Base-by-base conservation (phyloP, 2,329 filamentous ascomycete species). In the Colletotrichum graminicola region DNA sequence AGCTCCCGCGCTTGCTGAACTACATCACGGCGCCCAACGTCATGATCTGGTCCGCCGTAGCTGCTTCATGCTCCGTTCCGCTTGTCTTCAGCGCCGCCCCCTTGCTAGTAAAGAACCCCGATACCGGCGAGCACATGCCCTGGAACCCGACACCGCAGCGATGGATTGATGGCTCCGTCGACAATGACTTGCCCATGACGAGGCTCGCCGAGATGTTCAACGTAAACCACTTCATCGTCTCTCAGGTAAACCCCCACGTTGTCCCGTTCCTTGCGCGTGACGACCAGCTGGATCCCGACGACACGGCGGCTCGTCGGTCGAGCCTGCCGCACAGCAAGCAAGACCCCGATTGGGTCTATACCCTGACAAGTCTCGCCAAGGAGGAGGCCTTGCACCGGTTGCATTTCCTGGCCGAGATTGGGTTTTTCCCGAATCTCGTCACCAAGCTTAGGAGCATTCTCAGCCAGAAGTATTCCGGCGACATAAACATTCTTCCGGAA, bases 151-250 rank as follows among this genome's bases (percentile, higher is more conserved):
- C 92, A 4, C 92, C 93, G 36, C 93, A 94, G 78, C 90, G 90
- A 74, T 98, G 94, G 89, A 97, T 98, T 62, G 95, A 98, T 79
- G 95, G 95, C 1, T 98, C 95, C 0, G 94, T 98, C 29, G 94
- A 98, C 78, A 96, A 96, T 71, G 95, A 98, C 79, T 85, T 98
- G 3, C 95, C 95, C 1, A 97, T 97, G 90, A 94, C 92, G 26
- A 90, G 94, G 2, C 85, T 98, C 21, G 91, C 94, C 0, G 94
- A 97, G 78, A 95, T 98, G 92, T 97, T 98, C 85, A 97, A 98
- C 77, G 95, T 98, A 79, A 98, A 98, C 77, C 95, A 98, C 79
- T 98, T 98, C 78, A 98, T 98, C 75, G 95, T 98, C 23, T 97
- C 94, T 0, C 95, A 98, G 79, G 94, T 98, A 62, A 98, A 98